Evolutionary conservation across 1,139 yeast genomes (phyloP).

Genomic region (Meyerozyma athensensis): DNA sequence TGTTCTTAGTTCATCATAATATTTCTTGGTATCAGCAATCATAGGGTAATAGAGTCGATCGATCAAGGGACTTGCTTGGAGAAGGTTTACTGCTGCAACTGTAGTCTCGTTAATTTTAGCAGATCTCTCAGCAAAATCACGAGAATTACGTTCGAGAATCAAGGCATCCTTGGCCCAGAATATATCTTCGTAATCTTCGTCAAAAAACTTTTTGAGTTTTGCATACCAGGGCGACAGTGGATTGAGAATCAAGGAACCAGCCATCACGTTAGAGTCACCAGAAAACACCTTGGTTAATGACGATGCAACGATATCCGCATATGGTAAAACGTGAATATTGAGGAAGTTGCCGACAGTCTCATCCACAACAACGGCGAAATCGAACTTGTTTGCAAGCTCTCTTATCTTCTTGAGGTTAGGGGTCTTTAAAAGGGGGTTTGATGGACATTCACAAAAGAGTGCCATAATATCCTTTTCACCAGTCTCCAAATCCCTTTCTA

Average conservation of each 20-base stretch:
- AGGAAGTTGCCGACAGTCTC: slow-evolving; percentile 91
- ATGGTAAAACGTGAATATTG: slow-evolving; percentile 77
- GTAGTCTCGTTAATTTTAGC: slow-evolving; percentile 65
- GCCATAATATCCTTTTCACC: slow-evolving; percentile 66
- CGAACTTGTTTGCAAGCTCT: slow-evolving; percentile 59
- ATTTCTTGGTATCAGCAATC: slow-evolving; percentile 45
- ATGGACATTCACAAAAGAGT: slow-evolving; percentile 88
- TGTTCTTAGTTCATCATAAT: slow-evolving; percentile 69
- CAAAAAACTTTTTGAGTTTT: slow-evolving; percentile 48
- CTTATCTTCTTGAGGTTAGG: slow-evolving; percentile 69
- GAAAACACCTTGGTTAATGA: slow-evolving; percentile 89
- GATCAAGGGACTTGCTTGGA: slow-evolving; percentile 44
- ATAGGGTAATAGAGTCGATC: slow-evolving; percentile 71
- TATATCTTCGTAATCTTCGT: slow-evolving; percentile 60
- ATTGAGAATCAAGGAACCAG: slow-evolving; percentile 81
- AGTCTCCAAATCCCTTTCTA: slow-evolving; percentile 53
- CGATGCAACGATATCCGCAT: slow-evolving; percentile 79
- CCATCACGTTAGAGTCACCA: slow-evolving; percentile 95
- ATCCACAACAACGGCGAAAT: slow-evolving; percentile 79
- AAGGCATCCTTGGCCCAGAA: slow-evolving; percentile 95
- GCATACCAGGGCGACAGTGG: slow-evolving; percentile 54
- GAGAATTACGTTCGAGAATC: slow-evolving; percentile 84
- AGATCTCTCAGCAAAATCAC: slow-evolving; percentile 77
- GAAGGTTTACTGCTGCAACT: slow-evolving; percentile 48
- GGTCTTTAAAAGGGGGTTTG: slow-evolving; percentile 82